phyloP scores from a whole-genome alignment of 106 monocot species.

The Platanthera guangdongensis region DNA sequence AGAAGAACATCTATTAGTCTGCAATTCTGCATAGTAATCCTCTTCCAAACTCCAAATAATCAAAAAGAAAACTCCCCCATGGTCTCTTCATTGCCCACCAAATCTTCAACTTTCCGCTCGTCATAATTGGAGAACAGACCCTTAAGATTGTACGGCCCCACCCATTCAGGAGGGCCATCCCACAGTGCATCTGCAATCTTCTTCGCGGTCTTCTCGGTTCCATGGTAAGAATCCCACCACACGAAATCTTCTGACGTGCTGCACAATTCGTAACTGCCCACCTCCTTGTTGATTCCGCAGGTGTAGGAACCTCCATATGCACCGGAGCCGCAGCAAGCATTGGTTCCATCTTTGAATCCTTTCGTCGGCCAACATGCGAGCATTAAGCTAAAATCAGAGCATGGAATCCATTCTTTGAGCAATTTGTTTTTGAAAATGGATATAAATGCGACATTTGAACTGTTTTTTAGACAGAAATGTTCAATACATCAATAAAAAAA shows the following conservation, averaged over 20 bases:
- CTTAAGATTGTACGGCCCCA: conserved; percentile 11
- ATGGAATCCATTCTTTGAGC: too few relatives aligned
- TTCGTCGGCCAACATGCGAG: neutral
- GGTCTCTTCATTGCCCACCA: neutral
- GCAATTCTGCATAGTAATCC: neutral
- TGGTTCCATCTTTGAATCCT: conserved; percentile 24
- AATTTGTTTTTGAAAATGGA: too few relatives aligned
- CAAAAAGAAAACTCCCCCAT: neutral
- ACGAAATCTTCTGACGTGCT: conserved; percentile 8
- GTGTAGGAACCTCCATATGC: conserved; percentile 17
- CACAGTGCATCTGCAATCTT: conserved; percentile 18
- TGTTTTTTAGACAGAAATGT: too few relatives aligned
- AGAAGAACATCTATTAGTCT: neutral
- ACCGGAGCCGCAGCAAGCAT: conserved; percentile 26
- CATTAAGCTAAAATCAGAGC: neutral
- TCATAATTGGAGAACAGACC: conserved; percentile 9
- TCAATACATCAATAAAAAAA: too few relatives aligned
- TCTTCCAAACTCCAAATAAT: neutral
- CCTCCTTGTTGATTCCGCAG: conserved; percentile 16
- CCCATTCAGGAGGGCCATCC: conserved; percentile 6
- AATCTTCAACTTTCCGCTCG: conserved; percentile 6
- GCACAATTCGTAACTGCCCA: conserved; percentile 9
- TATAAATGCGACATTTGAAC: too few relatives aligned
- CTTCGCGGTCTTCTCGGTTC: conserved; percentile 14
- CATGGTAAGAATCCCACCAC: conserved; percentile 28